These are phyloP conservation scores for Tylopilus vinaceipallidus DNA, from an alignment of 768 basidiomycete species.

Conservation along the genomic window DNA sequence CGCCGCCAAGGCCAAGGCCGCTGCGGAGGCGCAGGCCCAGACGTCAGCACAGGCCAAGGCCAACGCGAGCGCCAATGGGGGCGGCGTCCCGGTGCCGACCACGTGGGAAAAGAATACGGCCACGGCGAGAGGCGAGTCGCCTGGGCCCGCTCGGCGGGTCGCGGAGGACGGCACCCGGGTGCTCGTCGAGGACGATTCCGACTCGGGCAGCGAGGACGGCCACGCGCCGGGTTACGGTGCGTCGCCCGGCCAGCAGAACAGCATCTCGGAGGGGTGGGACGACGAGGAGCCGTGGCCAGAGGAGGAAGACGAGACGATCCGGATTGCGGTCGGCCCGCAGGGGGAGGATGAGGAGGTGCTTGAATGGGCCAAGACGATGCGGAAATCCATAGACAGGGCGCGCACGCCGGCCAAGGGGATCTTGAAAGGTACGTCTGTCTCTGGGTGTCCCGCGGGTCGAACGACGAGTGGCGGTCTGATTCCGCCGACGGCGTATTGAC, in stretches of 20 bases:
- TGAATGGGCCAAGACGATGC: constrained; percentile 75
- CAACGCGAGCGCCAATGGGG: constrained; percentile 26
- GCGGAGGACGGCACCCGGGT: constrained; percentile 67
- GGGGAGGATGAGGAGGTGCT: constrained; percentile 57
- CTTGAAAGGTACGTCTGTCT: constrained; percentile 56
- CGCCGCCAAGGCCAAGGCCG: constrained; percentile 40
- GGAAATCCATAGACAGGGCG: constrained; percentile 68
- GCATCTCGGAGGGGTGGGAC: constrained; percentile 67
- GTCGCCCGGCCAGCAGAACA: constrained; percentile 33
- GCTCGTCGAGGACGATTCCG: constrained; percentile 70
- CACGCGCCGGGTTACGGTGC: constrained; percentile 38
- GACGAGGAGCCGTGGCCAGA: constrained; percentile 80
- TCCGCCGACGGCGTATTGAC: background rate
- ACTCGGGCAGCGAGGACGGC: constrained; percentile 54
- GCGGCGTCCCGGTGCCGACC: constrained; percentile 43
- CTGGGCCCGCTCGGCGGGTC: constrained; percentile 44
- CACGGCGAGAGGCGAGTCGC: constrained; percentile 47
- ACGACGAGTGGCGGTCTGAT: background rate
- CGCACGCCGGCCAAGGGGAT: constrained; percentile 78
- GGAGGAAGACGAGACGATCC: constrained; percentile 73
- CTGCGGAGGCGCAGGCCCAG: constrained; percentile 28
- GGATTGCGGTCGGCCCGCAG: constrained; percentile 27
- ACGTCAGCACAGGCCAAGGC: constrained; percentile 24
- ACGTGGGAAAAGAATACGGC: constrained; percentile 86
- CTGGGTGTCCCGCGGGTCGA: background rate